Base-by-base conservation (phyloP, 129 eudicot genomes). In the Solidago caesia region DNA sequence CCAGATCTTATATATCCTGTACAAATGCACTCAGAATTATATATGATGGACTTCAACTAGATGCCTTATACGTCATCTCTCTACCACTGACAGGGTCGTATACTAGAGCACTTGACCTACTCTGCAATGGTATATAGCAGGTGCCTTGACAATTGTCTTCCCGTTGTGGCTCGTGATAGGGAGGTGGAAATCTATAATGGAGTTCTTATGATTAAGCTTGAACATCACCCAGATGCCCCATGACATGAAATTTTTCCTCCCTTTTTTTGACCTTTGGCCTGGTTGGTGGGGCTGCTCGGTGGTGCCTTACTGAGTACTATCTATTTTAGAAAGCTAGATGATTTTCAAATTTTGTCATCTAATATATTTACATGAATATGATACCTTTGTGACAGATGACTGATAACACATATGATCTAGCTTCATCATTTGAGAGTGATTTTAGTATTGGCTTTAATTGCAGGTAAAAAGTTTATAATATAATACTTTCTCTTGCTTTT, bases 391-490 rank as follows among this genome's bases (percentile, higher is more conserved):
- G 76, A 69, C 87, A 94, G 98, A 77, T 81, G 44, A 68, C 79
- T 46, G 21, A 84, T 75, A 72, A 86, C 79, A 72, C 92, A 73
- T 90, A 82, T 71, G 89, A 87, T 77, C 81, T 91, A 21, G 82
- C 89, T 80, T 88, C 97, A 64, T 88, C 92, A 45, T 90, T 96
- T 46, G 88, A 86, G 59, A 80, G 77, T 74, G 92, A 86, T 44
- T 68, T 76, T 77, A 82, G 68, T 76, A 44, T 60, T 53, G 88
- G 88, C 77, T 45, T 68, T 73, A 76, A 49, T 75, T 45, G 62
- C 87, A 90, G 98, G 98, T 94, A 86, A 66, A 68, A 43, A 15
- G 6, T 27, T 65, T 48, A 27, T 76, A 3, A 42, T 41, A n/a
- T 64, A 1, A 42, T 44, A 46, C 58, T 44, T 75, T 58, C 21